A percentile compares a stretch with the other conserved stretches of the same genome.
Evolutionary conservation across 163 green algal species (phyloP).

Genomic region (Chloromonas sp.): DNA sequence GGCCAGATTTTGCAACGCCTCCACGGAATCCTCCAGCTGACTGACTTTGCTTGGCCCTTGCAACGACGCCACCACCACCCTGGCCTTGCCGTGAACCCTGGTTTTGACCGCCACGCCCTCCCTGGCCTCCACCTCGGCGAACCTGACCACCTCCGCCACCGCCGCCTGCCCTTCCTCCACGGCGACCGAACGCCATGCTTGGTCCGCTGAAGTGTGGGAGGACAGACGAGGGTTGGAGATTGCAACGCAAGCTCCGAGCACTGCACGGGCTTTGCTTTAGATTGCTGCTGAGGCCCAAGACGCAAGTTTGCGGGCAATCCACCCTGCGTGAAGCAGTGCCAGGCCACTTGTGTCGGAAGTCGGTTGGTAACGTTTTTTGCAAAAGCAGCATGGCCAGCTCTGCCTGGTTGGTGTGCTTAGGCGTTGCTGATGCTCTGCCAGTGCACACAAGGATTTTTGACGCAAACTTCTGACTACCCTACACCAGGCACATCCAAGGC

Average conservation of each 20-base stretch:
- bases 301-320: no score
- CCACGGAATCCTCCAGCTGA: not conserved
- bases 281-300: no score
- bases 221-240: not conserved
- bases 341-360: no score
- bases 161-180: not conserved
- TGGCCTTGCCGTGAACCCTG: not conserved
- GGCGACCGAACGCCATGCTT: not conserved
- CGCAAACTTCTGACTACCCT: no score
- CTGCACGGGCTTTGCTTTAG: not conserved
- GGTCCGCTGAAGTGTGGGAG: not conserved
- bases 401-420: no score
- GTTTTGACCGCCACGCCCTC: not conserved
- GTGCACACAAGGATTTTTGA: no score
- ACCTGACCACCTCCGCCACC: conserved; percentile 8
- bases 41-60: no score
- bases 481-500: not conserved
- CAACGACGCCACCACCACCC: not conserved
- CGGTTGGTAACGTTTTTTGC: no score
- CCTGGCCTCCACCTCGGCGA: conserved; percentile 1
- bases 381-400: no score
- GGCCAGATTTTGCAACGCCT: not conserved
- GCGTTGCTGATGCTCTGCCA: no score
- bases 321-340: no score
- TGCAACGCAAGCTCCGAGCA: not conserved